Base-by-base conservation (phyloP, 106 monocot genomes). In the Ottelia alismoides region DNA sequence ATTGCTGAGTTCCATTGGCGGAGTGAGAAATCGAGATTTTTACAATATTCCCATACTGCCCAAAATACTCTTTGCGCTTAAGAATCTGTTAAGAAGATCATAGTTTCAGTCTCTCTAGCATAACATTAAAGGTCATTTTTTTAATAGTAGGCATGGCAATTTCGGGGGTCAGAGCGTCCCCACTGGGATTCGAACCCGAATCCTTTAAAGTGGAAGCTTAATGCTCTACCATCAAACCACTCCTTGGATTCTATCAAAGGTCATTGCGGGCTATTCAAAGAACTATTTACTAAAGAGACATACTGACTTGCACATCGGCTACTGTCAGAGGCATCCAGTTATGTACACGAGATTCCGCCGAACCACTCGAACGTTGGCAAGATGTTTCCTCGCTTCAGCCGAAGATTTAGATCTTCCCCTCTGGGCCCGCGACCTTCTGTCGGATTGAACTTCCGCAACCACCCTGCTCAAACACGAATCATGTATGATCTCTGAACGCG, bases 31-130 rank as follows among this genome's bases (percentile, higher is more conserved):
- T 74, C 48, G 94, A 96, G 30, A 96, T 84, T 61, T 96, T 96
- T 65, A 96, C 31, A 27, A 96, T 64, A 44, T 76, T 80, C 25
- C 94, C 88, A 72, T 96, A 96, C 64, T 88, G 94, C 5, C 94
- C 88, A 82, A 96, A 96, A 55, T 84, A 96, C 62, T 96, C 94
- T 52, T 73, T 81, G 11, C 73, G 75, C 57, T 96, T 81, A 50
- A 96, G 94, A 40, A 88, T 46, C 94, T 96, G 75, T 20, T 49
- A 17, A 7, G n/a, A 16, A 24, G n/a, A n/a, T n/a, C n/a, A n/a
- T n/a, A n/a, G n/a, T n/a, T n/a, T n/a, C n/a, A n/a, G n/a, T n/a
- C n/a, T n/a, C n/a, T n/a, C n/a, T n/a, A n/a, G n/a, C n/a, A n/a
- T n/a, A n/a, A n/a, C n/a, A n/a, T n/a, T n/a, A n/a, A n/a, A n/a